Evolutionary conservation across 176 grass and related monocot genomes (phyloP).

Genomic region (Oryza coarctata): DNA sequence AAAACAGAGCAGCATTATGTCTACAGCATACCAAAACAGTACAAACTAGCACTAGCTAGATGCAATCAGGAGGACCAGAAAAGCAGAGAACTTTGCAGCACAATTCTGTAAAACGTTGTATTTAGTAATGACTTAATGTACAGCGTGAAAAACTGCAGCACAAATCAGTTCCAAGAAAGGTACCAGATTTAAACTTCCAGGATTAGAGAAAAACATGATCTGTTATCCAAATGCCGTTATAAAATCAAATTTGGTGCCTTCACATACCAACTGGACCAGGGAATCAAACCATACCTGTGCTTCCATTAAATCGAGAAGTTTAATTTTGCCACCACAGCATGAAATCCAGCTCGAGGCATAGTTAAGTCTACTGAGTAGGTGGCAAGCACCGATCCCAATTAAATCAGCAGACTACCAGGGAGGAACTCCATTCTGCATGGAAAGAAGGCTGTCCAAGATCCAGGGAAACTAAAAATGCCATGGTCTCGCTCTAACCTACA

Average conservation of each 20-base stretch:
- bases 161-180: background rate
- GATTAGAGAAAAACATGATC: background rate
- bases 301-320: background rate
- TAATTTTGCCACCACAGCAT: background rate
- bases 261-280: background rate
- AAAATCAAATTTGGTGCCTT: background rate
- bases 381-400: conserved; percentile 36
- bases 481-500: background rate
- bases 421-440: background rate
- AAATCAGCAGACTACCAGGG: background rate
- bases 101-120: background rate
- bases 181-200: background rate
- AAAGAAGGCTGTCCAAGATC: conserved; percentile 12
- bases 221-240: background rate
- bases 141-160: background rate
- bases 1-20: background rate
- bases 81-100: background rate
- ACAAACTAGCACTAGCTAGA: background rate
- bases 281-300: background rate
- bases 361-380: conserved; percentile 40
- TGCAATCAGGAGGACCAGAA: conserved; percentile 10
- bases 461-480: conserved; percentile 1
- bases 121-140: background rate
- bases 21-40: background rate
- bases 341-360: conserved; percentile 26